These are phyloP conservation scores for Neurospora sp. DNA, from an alignment of 495 filamentous ascomycete genomes.

Conservation along the genomic window DNA sequence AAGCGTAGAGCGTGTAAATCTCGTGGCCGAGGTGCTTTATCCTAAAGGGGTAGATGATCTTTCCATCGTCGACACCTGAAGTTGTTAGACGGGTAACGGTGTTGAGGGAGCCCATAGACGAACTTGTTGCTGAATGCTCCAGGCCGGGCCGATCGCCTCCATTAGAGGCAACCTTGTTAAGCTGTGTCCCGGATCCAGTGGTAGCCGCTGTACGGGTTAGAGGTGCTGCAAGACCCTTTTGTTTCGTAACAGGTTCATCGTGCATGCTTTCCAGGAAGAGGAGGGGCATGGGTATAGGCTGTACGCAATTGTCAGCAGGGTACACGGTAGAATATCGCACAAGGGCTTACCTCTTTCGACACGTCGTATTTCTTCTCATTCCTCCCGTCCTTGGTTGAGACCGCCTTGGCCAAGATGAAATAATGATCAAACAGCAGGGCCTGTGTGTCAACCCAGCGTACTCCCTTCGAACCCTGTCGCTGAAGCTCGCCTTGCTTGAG, in stretches of 20 bases:
- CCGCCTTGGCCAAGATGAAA: conserved; percentile 79
- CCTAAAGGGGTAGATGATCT: conserved; percentile 84
- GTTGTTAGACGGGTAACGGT: conserved; percentile 42
- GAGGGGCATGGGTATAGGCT: conserved; percentile 96
- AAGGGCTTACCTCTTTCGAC: conserved; percentile 63
- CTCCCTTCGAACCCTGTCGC: conserved; percentile 73
- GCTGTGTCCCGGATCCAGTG: conserved; percentile 38
- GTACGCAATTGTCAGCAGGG: conserved; percentile 1
- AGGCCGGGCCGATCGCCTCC: conserved; percentile 47
- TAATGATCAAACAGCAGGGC: conserved; percentile 95
- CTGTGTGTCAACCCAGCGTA: conserved; percentile 86
- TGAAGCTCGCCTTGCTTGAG: conserved; percentile 86
- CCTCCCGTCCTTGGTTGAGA: conserved; percentile 54
- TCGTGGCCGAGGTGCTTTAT: conserved; percentile 95
- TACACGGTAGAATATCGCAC: neutral
- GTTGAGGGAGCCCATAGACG: conserved; percentile 29
- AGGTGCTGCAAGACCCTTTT: conserved; percentile 68
- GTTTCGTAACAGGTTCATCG: conserved; percentile 83
- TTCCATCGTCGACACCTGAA: conserved; percentile 48
- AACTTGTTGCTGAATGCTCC: conserved; percentile 53
- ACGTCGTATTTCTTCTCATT: conserved; percentile 90
- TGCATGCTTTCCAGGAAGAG: conserved; percentile 82
- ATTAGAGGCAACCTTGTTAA: conserved; percentile 41
- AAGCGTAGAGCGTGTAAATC: conserved; percentile 79
- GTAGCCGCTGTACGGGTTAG: conserved; percentile 40